phyloP scores from a whole-genome alignment of 2,329 filamentous ascomycete species.

The Cordyceps fumosorosea region DNA sequence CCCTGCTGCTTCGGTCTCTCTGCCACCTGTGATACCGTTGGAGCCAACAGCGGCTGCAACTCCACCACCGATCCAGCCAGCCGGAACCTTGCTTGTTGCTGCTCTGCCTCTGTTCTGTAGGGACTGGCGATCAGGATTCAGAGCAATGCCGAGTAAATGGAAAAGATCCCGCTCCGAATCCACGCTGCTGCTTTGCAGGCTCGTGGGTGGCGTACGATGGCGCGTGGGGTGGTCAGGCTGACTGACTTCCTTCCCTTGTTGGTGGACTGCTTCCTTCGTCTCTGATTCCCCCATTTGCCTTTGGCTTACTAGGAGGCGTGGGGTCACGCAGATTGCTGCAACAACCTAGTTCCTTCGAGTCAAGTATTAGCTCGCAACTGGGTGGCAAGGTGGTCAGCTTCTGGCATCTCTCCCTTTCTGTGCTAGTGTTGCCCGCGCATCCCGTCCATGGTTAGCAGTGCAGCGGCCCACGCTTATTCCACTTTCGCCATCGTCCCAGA shows the following conservation, averaged over 20 bases:
- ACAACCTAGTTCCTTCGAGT: neutral
- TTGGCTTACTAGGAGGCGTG: neutral
- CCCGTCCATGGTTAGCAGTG: neutral
- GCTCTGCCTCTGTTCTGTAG: no score
- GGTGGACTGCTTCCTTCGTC: no score
- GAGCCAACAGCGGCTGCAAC: neutral
- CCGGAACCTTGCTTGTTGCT: neutral
- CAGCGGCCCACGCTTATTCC: neutral
- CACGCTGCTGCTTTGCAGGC: no score
- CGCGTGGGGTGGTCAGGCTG: no score
- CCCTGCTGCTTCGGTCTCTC: neutral
- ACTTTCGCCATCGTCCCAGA: neutral
- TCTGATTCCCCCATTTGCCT: neutral
- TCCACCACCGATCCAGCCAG: neutral
- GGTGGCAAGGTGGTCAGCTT: neutral
- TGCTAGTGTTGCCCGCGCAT: neutral
- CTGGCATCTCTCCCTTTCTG: neutral
- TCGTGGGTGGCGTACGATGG: no score
- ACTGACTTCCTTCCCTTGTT: no score
- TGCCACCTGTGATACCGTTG: no score
- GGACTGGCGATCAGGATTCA: no score
- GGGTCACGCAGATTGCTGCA: neutral
- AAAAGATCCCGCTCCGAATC: no score
- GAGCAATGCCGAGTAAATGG: no score
- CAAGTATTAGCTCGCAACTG: neutral